Percentiles rank a stretch among this genome's conserved stretches.
These are phyloP conservation scores for Teunomyces panamensis DNA, from an alignment of 805 yeast species.

Conservation along the genomic window DNA sequence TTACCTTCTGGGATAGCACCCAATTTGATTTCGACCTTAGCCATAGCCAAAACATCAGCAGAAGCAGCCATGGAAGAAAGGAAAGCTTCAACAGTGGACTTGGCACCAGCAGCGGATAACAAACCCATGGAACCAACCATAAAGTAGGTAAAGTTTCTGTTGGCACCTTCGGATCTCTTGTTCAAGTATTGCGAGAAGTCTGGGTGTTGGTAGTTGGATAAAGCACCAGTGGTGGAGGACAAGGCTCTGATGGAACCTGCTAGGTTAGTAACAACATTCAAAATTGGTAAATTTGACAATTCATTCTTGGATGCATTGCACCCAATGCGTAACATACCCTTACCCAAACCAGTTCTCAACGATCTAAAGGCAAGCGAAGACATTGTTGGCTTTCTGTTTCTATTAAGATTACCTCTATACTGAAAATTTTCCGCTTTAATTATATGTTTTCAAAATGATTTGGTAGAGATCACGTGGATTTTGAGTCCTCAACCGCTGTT, in stretches of 20 bases:
- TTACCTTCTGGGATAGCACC: conserved; percentile 94
- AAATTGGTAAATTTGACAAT: not conserved
- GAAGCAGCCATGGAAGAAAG: conserved; percentile 94
- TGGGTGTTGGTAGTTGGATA: conserved; percentile 86
- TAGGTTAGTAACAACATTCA: conserved; percentile 6
- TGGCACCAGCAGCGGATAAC: conserved; percentile 89
- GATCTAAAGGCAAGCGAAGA: conserved; percentile 46
- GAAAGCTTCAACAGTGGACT: conserved; percentile 92
- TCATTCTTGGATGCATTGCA: not conserved
- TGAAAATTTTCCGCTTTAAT: conserved; percentile 3
- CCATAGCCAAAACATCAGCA: conserved; percentile 98
- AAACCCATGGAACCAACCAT: conserved; percentile 96
- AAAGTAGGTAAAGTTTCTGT: conserved; percentile 87
- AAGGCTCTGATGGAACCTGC: conserved; percentile 45
- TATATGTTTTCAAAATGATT: conserved; percentile 4
- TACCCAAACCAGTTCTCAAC: conserved; percentile 40
- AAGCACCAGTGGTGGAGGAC: conserved; percentile 50
- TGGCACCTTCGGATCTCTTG: conserved; percentile 63
- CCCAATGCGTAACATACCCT: conserved; percentile 25
- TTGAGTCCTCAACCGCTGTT: not conserved
- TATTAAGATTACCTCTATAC: conserved; percentile 1
- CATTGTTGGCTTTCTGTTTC: conserved; percentile 17
- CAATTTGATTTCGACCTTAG: conserved; percentile 96
- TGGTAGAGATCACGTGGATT: conserved; percentile 2
- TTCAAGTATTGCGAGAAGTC: conserved; percentile 80